Evolutionary conservation across 768 basidiomycete species (phyloP).

Genomic region (Sarcomyxa edulis): DNA sequence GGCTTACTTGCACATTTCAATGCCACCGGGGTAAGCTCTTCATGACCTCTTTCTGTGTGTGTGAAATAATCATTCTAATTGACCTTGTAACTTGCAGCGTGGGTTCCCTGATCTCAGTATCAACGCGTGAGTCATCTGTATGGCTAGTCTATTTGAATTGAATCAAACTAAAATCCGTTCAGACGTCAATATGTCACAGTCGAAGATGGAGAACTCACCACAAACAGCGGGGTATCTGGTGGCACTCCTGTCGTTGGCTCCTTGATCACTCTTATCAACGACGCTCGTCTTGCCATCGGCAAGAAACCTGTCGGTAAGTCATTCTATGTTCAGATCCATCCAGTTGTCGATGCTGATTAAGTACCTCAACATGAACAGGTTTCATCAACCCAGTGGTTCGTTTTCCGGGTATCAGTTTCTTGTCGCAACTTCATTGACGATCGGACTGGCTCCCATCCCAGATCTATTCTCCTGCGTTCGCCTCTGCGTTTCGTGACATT

Average conservation of each 20-base stretch:
- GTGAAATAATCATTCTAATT: too few species aligned
- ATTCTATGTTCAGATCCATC: not conserved
- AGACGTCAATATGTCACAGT: slow-evolving; percentile 13
- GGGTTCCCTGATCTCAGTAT: slow-evolving; percentile 32
- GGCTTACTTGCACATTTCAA: slow-evolving; percentile 17
- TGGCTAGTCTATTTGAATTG: slow-evolving; percentile 7
- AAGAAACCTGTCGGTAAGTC: slow-evolving; percentile 25
- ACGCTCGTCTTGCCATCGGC: slow-evolving; percentile 27
- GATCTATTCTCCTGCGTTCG: slow-evolving; percentile 26
- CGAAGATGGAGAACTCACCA: slow-evolving; percentile 18
- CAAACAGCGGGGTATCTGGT: slow-evolving; percentile 24
- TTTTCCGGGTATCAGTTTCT: slow-evolving; percentile 1
- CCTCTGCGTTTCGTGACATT: slow-evolving; percentile 34
- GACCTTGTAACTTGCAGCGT: slow-evolving; percentile 14
- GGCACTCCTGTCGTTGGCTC: slow-evolving; percentile 26
- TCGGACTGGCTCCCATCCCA: too few species aligned
- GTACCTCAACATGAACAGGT: slow-evolving; percentile 15
- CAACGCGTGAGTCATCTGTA: slow-evolving; percentile 27
- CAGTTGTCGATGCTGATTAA: too few species aligned
- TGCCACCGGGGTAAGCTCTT: slow-evolving; percentile 23
- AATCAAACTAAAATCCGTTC: not conserved
- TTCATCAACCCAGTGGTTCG: slow-evolving; percentile 44
- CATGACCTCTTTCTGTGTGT: not conserved
- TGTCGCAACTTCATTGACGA: not conserved
- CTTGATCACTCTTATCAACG: slow-evolving; percentile 32